Evolutionary conservation across 441 rosid species (phyloP).

Genomic region (Erysimum cheiri): DNA sequence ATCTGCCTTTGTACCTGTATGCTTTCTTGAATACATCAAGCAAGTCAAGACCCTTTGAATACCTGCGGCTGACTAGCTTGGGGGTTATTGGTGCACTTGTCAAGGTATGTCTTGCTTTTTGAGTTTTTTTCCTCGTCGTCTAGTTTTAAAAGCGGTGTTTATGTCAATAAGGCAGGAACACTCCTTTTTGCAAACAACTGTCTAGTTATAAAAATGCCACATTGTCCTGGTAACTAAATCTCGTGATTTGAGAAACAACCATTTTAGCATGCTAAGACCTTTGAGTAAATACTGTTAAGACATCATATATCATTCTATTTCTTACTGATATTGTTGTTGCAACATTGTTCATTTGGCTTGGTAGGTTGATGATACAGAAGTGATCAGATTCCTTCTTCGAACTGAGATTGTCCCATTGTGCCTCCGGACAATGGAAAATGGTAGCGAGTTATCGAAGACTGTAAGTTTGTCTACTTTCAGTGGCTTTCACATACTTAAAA

Average conservation of each 20-base stretch:
- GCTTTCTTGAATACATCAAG: constrained; percentile 92
- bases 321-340: constrained; percentile 15
- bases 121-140: constrained; percentile 10
- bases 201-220: not conserved
- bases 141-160: constrained; percentile 19
- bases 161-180: constrained; percentile 17
- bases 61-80: constrained; percentile 89
- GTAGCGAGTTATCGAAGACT: constrained; percentile 94
- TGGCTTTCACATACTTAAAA: constrained; percentile 20
- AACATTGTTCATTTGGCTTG: constrained; percentile 29
- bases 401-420: constrained; percentile 91
- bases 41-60: constrained; percentile 94
- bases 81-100: constrained; percentile 98
- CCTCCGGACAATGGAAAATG: constrained; percentile 94
- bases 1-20: constrained; percentile 85
- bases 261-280: constrained; percentile 10
- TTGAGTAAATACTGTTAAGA: constrained; percentile 21
- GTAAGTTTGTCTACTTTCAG: constrained; percentile 49
- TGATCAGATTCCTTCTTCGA: constrained; percentile 87
- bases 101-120: constrained; percentile 64
- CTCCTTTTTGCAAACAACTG: not conserved
- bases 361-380: constrained; percentile 95
- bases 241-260: constrained; percentile 25
- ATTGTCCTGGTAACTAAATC: constrained; percentile 14
- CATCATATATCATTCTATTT: constrained; percentile 8